Conservation (phyloP, 208 protist species). For the Wallacemonas collosoma region DNA sequence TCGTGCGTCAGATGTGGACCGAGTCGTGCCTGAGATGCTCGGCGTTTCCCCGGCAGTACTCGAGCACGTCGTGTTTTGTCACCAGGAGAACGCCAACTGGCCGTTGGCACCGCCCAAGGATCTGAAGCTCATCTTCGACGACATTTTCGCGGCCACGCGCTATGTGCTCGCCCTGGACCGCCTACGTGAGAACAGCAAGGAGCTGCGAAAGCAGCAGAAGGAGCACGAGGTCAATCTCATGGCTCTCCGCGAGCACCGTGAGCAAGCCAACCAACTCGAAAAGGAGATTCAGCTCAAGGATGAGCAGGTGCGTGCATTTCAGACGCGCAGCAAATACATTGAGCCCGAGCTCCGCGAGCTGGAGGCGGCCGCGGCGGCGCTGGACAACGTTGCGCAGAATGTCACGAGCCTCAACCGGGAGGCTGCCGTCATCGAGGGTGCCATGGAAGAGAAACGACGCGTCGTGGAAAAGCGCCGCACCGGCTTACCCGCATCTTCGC, state of each 20-base stretch:
- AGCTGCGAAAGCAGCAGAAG: conserved; percentile 80
- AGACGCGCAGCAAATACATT: conserved; percentile 38
- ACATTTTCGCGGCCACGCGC: conserved; percentile 97
- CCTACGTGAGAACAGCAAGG: conserved; percentile 84
- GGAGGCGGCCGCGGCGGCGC: conserved; percentile 40
- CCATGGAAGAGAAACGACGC: conserved; percentile 69
- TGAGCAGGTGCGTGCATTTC: conserved; percentile 38
- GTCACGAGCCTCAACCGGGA: conserved; percentile 59
- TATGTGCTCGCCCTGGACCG: conserved; percentile 92
- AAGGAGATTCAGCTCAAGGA: conserved; percentile 68
- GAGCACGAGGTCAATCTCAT: conserved; percentile 81
- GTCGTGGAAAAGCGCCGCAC: conserved; percentile 27
- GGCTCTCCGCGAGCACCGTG: conserved; percentile 77
- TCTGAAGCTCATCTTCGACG: conserved; percentile 99
- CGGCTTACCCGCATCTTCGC: conserved; percentile 25
- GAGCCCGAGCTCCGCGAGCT: conserved; percentile 68
- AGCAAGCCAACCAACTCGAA: conserved; percentile 70
- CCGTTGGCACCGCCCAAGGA: conserved; percentile 90
- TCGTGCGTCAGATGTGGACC: conserved; percentile 95
- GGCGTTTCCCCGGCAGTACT: conserved; percentile 97
- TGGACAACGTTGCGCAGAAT: conserved; percentile 55
- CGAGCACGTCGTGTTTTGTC: conserved; percentile 98
- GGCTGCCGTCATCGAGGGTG: conserved; percentile 58
- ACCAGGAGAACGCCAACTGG: conserved; percentile 99
- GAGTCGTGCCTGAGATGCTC: conserved; percentile 95